Evolutionary conservation across 2,329 filamentous ascomycete genomes (phyloP).

Genomic region (Fusarium torreyae): DNA sequence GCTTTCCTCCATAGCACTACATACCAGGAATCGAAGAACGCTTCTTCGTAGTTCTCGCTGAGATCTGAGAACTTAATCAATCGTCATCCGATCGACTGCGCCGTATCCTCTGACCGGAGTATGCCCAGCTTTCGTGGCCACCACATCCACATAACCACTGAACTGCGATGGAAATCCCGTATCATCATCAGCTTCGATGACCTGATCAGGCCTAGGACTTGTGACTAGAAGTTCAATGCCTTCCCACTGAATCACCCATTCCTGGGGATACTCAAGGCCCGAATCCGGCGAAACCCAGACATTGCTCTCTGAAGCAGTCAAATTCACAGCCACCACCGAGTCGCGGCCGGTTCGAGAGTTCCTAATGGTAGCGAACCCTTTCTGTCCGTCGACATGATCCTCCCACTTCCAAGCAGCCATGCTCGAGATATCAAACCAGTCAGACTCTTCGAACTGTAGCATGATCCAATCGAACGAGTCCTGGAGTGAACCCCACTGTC

Average conservation of each 20-base stretch:
- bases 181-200: neutral
- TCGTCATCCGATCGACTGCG: neutral
- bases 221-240: neutral
- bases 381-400: neutral
- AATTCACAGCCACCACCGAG: neutral
- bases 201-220: neutral
- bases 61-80: neutral
- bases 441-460: neutral
- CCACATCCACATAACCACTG: neutral
- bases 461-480: slow-evolving; percentile 1
- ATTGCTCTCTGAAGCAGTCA: neutral
- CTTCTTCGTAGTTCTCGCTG: too few relatives aligned
- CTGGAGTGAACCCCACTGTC: neutral
- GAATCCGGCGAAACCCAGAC: neutral
- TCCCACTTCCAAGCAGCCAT: slow-evolving; percentile 3
- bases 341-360: neutral
- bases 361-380: neutral
- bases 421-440: neutral
- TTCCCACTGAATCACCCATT: neutral
- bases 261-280: neutral
- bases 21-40: too few relatives aligned
- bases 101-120: neutral
- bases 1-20: rapidly evolving
- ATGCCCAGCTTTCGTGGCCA: neutral
- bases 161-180: slow-evolving; percentile 1